phyloP scores from a whole-genome alignment of 345 rosid species.

The Erysimum cheiranthoides region DNA sequence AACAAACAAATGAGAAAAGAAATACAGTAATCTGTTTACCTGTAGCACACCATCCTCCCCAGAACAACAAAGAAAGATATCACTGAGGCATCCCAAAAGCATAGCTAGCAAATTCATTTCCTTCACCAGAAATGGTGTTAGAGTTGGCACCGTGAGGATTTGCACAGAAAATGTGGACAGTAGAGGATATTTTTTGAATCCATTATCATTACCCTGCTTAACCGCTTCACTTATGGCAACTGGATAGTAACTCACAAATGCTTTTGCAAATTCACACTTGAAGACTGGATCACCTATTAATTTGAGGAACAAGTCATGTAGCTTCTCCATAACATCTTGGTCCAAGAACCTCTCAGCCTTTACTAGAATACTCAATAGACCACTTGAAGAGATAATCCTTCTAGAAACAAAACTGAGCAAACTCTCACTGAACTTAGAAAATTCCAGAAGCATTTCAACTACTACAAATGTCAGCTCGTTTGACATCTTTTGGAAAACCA shows the following conservation, averaged over 20 bases:
- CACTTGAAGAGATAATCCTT: constrained; percentile 60
- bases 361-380: constrained; percentile 72
- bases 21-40: constrained; percentile 49
- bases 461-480: constrained; percentile 70
- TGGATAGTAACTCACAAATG: constrained; percentile 79
- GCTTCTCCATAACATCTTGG: constrained; percentile 56
- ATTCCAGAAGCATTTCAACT: constrained; percentile 85
- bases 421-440: constrained; percentile 80
- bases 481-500: constrained; percentile 51
- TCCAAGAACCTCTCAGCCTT: constrained; percentile 76
- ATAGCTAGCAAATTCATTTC: constrained; percentile 71
- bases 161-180: constrained; percentile 87
- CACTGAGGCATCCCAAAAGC: constrained; percentile 77
- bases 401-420: constrained; percentile 85
- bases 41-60: constrained; percentile 81
- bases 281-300: constrained; percentile 86
- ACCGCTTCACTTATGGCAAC: constrained; percentile 63
- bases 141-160: constrained; percentile 90
- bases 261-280: constrained; percentile 87
- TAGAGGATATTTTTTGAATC: constrained; percentile 58
- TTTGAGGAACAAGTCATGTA: constrained; percentile 81
- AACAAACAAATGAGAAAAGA: constrained; percentile 25
- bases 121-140: constrained; percentile 89
- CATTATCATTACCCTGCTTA: constrained; percentile 55
- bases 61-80: constrained; percentile 66